Base-by-base conservation (phyloP, 2,329 filamentous ascomycete genomes). In the Paramyrothecium roridum region DNA sequence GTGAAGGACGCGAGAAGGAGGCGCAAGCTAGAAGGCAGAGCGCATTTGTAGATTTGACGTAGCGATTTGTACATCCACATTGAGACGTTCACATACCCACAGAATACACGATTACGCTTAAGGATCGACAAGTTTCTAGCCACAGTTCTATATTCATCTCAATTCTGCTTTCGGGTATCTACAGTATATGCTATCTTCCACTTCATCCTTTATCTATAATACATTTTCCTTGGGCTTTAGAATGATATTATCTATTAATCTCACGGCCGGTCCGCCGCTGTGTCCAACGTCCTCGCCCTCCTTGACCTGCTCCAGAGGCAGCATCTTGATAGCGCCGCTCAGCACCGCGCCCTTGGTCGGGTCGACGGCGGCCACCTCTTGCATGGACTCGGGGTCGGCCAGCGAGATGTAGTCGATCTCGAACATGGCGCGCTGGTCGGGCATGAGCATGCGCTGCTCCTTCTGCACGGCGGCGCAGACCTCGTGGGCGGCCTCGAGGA, bases 181-280 rank as follows among this genome's bases (percentile, higher is more conserved):
- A 30, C 48, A 23, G 16, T 53, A 56, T 63, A 66, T 61, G 52
- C 51, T 45, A 46, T 48, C 52, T 17, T 11, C 46, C 40, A 30
- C 10, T 19, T 22, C 47, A 40, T 45, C 50, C 11, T 53, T 52
- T 10, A 4, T 50, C 53, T 20, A 51, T 34, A 49, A 33, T 52
- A 50, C 30, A 13, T 26, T 37, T 43, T 52, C 52, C 30, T 56
- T 60, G 0, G 81, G 77, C 62, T 80, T 74, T 34, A 93, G 70
- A 54, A 96, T 87, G 61, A 98, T 87, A 67, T 99, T 99, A 68
- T 99, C 95, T 70, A 99, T 97, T 72, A 99, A 76, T 58, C 95
- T 81, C 50, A 99, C 95, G 1, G 86, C 70, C 17, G 90, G 90
- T 2, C 88, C 87, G 3, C 85, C 87, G 54, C 83, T 81, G 57